phyloP scores from a whole-genome alignment of 2,329 filamentous ascomycete species.

The Dothideomycetidae sp. region DNA sequence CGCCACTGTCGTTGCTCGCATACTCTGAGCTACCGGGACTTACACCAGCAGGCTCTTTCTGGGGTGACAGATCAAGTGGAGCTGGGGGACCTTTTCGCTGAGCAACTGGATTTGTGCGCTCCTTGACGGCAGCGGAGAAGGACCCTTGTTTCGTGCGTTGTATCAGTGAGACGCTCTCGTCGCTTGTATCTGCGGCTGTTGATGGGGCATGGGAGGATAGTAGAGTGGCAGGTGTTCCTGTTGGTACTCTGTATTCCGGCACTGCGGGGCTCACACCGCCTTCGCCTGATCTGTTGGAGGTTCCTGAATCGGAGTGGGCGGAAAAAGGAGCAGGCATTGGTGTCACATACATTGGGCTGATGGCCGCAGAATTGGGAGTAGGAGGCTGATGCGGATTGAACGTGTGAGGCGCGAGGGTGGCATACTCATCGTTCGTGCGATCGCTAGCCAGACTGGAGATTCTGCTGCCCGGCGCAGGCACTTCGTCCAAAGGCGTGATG shows the following conservation, averaged over 20 bases:
- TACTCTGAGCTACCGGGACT: constrained; percentile 73
- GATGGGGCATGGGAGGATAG: not conserved
- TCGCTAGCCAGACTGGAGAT: constrained; percentile 8
- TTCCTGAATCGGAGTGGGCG: constrained; percentile 1
- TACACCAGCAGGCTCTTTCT: constrained; percentile 18
- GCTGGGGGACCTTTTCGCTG: constrained; percentile 71
- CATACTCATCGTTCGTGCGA: constrained; percentile 5
- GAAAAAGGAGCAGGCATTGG: constrained; percentile 7
- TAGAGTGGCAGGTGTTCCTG: constrained; percentile 2
- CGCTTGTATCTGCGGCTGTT: not conserved
- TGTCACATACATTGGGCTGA: constrained; percentile 8
- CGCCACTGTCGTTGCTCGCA: constrained; percentile 44
- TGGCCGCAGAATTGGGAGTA: constrained; percentile 4
- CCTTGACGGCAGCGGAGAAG: constrained; percentile 19
- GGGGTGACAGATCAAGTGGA: constrained; percentile 54
- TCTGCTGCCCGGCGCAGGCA: not conserved
- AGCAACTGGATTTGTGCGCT: constrained; percentile 26
- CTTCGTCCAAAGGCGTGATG: constrained; percentile 7
- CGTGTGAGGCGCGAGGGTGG: constrained; percentile 3
- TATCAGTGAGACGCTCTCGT: not conserved
- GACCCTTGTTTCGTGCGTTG: constrained; percentile 5
- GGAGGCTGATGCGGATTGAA: not conserved
- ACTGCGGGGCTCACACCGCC: constrained; percentile 1
- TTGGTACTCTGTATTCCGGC: constrained; percentile 7
- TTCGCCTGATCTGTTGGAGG: constrained; percentile 2